Conservation (phyloP, 2,329 filamentous ascomycete genomes). For the Arthrinium phaeospermum region DNA sequence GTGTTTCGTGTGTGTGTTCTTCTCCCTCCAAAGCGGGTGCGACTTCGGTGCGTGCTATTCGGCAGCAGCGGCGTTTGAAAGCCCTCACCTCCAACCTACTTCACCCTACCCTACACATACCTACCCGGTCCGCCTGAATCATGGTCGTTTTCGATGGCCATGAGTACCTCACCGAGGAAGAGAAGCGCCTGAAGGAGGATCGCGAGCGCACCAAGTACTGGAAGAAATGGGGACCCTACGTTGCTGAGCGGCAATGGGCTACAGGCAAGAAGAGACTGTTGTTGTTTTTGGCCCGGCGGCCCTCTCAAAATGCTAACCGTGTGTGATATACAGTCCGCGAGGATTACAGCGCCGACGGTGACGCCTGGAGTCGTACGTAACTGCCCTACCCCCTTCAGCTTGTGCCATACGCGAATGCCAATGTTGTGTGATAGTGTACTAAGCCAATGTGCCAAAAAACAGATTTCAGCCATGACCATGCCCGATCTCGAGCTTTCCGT, state of each 20-base stretch:
- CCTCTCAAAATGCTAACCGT: conserved; percentile 15
- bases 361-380: conserved; percentile 91
- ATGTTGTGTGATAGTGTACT: conserved; percentile 29
- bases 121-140: conserved; percentile 1
- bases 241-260: conserved; percentile 94
- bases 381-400: conserved; percentile 19
- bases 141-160: conserved; percentile 94
- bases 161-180: conserved; percentile 87
- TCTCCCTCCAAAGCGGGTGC: not conserved
- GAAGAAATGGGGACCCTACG: conserved; percentile 98
- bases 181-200: conserved; percentile 88
- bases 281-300: not conserved
- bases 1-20: not conserved
- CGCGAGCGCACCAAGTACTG: conserved; percentile 85
- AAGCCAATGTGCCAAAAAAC: conserved; percentile 28
- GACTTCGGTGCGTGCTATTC: not conserved
- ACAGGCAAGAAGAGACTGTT: conserved; percentile 66
- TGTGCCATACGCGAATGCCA: conserved; percentile 20
- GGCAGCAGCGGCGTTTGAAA: not conserved
- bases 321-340: conserved; percentile 69
- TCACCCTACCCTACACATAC: not conserved
- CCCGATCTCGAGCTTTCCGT: conserved; percentile 84
- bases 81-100: not conserved
- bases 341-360: conserved; percentile 88
- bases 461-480: conserved; percentile 96